Conservation (phyloP, 2,329 filamentous ascomycete genomes). For the Colletotrichum phormii region DNA sequence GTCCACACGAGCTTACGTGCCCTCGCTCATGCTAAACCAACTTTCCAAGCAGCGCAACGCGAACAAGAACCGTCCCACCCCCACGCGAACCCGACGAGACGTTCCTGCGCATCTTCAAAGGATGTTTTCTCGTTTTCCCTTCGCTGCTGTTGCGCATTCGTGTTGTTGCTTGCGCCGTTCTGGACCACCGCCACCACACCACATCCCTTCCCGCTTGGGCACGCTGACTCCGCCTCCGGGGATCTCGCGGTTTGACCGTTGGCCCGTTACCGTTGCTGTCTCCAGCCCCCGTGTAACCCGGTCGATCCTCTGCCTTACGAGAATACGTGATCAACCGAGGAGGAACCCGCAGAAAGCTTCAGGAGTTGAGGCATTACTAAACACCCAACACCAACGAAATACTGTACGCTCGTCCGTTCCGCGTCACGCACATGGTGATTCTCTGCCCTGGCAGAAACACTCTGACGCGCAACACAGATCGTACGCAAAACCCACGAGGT, state of each 20-base stretch:
- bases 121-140: slow-evolving; percentile 42
- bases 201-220: slow-evolving; percentile 49
- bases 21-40: slow-evolving; percentile 54
- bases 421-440: slow-evolving; percentile 13
- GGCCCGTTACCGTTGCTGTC: slow-evolving; percentile 38
- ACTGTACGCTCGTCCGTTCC: slow-evolving; percentile 38
- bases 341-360: not conserved
- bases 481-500: not conserved
- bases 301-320: slow-evolving; percentile 52
- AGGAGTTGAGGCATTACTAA: slow-evolving; percentile 31
- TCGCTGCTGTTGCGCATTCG: slow-evolving; percentile 34
- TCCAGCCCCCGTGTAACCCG: slow-evolving; percentile 51
- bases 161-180: not conserved
- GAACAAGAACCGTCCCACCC: slow-evolving; percentile 49
- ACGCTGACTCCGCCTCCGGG: slow-evolving; percentile 49
- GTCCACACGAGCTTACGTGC: slow-evolving; percentile 51
- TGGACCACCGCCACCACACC: not conserved
- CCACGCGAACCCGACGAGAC: slow-evolving; percentile 55
- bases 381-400: slow-evolving; percentile 32
- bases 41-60: slow-evolving; percentile 40
- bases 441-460: not conserved
- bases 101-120: slow-evolving; percentile 48
- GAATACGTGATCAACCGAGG: slow-evolving; percentile 36
- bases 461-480: not conserved
- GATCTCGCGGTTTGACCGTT: slow-evolving; percentile 45